Evolutionary conservation across 2,329 filamentous ascomycete species (phyloP), one percentile per base, ranked within the genome.

Genomic region (Didymella arachidicola): DNA sequence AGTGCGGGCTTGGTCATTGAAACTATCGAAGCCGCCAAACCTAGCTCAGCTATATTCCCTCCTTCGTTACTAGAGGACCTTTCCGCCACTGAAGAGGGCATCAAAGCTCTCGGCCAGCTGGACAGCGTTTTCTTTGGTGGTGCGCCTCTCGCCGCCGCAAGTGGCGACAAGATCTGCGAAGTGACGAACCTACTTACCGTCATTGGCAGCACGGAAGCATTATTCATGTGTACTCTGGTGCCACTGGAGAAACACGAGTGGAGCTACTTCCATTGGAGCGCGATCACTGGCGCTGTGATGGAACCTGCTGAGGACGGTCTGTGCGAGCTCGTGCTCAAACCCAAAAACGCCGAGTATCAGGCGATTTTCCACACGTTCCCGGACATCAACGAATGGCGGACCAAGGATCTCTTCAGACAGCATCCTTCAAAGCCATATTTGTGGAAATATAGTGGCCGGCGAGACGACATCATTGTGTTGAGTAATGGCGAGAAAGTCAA

Each of bases 401-500:
- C 64, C 12, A 62, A 64, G 16, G 64, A 67, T 41, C 25, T 67
- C 1, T 67, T 66, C 38, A 44, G 19, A 34, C 59, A 50, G n/a
- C 67, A 70, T 36, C 53, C 66, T 1, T 50, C 48, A 10, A 68
- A 67, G n/a, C 36, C 61, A 3, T 39, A 53, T 10, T 39, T 67
- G 1, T 68, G 67, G 67, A 62, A 63, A 18, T 70, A 66, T 36
- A 52, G 42, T 7, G 78, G 78, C 0, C 65, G 79, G 7, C 69
- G 68, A 30, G 70, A 72, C 19, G 78, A 79, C 47, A 46, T 73
- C 0, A 63, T 75, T 11, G 70, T 75, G 5, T 60, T 75, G 2
- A 62, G 62, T 12, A 74, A 69, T 22, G 72, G 72, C 7, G 72
- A 74, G 54, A 75, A 74, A 30, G 63, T 73, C 27, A 63, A 61